These are phyloP conservation scores for Choanephora cucurbitarum DNA, from an alignment of 371 early-diverging fungal genomes.

Conservation along the genomic window DNA sequence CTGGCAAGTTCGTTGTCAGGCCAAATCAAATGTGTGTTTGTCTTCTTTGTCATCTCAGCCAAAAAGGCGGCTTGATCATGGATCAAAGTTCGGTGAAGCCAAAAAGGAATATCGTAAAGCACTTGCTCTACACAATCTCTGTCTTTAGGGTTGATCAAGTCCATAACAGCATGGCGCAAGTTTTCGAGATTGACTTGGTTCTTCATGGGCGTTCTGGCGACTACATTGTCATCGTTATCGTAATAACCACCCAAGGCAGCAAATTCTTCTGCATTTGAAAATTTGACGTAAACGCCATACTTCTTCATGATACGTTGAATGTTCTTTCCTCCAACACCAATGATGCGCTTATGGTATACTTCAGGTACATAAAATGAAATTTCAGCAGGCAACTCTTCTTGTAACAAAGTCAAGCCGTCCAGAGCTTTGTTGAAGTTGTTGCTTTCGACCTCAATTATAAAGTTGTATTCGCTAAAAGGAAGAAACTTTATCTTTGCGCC, in stretches of 20 bases:
- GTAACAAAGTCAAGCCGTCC: conserved; percentile 70
- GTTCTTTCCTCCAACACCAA: conserved; percentile 93
- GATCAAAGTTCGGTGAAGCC: conserved; percentile 48
- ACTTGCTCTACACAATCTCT: conserved; percentile 44
- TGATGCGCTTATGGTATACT: conserved; percentile 90
- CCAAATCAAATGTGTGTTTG: conserved; percentile 55
- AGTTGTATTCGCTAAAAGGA: conserved; percentile 74
- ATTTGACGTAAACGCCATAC: conserved; percentile 94
- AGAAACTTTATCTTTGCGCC: conserved; percentile 57
- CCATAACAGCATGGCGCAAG: conserved; percentile 72
- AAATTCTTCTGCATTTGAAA: conserved; percentile 82
- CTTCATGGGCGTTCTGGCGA: conserved; percentile 86
- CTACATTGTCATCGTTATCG: conserved; percentile 83
- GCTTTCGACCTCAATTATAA: conserved; percentile 72
- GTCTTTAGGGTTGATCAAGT: conserved; percentile 65
- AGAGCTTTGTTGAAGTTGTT: conserved; percentile 59
- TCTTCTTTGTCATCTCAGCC: conserved; percentile 51
- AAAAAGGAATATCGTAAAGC: conserved; percentile 44
- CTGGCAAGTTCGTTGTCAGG: conserved; percentile 52
- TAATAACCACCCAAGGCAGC: conserved; percentile 79
- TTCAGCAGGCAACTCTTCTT: conserved; percentile 87
- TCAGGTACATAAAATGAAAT: conserved; percentile 89
- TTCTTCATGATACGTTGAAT: conserved; percentile 96
- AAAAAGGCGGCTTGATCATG: conserved; percentile 40
- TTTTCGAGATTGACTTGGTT: conserved; percentile 71